These are phyloP conservation scores for Leishmania guyanensis DNA, from an alignment of 208 protist species.

Conservation along the genomic window DNA sequence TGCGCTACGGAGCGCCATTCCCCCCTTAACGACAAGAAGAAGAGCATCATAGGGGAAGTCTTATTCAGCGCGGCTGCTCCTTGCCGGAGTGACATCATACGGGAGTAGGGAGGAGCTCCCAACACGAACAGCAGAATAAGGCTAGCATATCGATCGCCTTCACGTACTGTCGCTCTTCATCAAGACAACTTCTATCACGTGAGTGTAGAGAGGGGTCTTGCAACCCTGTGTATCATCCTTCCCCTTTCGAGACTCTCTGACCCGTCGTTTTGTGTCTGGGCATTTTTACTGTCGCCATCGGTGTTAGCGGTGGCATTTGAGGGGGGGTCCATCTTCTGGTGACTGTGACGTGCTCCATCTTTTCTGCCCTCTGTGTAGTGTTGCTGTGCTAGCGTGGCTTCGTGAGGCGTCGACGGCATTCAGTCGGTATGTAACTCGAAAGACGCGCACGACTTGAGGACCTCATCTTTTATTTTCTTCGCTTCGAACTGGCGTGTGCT, in stretches of 20 bases:
- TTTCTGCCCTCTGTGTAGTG: neutral
- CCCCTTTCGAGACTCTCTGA: neutral
- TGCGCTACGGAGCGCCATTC: neutral
- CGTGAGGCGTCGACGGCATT: neutral
- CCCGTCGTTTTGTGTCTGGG: too few relatives aligned
- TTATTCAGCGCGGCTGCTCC: neutral
- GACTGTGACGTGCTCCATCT: neutral
- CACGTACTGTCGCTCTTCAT: neutral
- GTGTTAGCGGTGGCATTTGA: neutral
- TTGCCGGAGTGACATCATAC: neutral
- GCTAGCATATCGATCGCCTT: neutral
- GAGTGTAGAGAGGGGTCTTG: neutral
- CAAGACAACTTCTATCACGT: neutral
- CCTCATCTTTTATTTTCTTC: neutral
- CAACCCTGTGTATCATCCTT: neutral
- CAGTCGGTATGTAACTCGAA: neutral
- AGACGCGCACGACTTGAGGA: neutral
- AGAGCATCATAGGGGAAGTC: neutral
- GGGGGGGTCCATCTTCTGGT: neutral
- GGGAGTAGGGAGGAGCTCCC: neutral
- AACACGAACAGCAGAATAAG: neutral
- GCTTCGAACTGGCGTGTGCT: too few relatives aligned
- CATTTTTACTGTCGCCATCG: neutral
- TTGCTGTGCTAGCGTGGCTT: neutral
- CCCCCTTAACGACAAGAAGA: neutral